Evolutionary conservation across 1,284 basidiomycete species (phyloP).

Genomic region (Marasmius tenuissimus): DNA sequence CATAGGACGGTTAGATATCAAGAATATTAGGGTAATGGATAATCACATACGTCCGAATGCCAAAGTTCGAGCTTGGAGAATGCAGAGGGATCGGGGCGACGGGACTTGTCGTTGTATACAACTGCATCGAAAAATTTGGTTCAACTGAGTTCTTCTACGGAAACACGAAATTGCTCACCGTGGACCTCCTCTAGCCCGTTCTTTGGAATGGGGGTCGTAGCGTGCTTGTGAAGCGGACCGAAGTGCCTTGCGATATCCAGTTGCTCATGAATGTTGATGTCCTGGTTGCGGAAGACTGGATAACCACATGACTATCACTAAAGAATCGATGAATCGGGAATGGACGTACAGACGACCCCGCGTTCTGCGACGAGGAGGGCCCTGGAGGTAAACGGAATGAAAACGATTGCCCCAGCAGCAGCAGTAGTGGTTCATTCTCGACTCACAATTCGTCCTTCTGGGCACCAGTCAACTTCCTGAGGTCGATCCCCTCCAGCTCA

Average conservation of each 20-base stretch:
- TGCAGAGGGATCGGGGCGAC: constrained; percentile 67
- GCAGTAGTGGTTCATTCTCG: background rate
- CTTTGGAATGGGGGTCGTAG: constrained; percentile 75
- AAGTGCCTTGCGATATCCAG: constrained; percentile 72
- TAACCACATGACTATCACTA: constrained; percentile 16
- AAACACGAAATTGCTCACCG: constrained; percentile 41
- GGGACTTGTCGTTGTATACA: constrained; percentile 67
- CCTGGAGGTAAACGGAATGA: constrained; percentile 30
- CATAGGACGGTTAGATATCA: background rate
- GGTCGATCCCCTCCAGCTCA: constrained; percentile 62
- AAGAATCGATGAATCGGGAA: background rate
- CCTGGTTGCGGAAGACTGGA: constrained; percentile 73
- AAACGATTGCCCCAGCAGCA: constrained; percentile 3
- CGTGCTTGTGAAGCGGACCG: constrained; percentile 81
- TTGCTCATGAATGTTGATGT: constrained; percentile 68
- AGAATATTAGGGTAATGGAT: background rate
- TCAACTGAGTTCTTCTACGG: background rate
- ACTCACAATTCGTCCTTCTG: constrained; percentile 70
- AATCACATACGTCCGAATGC: constrained; percentile 69
- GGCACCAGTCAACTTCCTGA: constrained; percentile 53
- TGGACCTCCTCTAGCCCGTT: constrained; percentile 80
- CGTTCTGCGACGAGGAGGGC: constrained; percentile 70
- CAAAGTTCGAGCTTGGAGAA: constrained; percentile 81
- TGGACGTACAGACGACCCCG: constrained; percentile 62
- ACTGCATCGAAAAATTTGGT: constrained; percentile 35